These are phyloP conservation scores for Azolla pinnata DNA, from an alignment of 75 land plant species.

Conservation along the genomic window DNA sequence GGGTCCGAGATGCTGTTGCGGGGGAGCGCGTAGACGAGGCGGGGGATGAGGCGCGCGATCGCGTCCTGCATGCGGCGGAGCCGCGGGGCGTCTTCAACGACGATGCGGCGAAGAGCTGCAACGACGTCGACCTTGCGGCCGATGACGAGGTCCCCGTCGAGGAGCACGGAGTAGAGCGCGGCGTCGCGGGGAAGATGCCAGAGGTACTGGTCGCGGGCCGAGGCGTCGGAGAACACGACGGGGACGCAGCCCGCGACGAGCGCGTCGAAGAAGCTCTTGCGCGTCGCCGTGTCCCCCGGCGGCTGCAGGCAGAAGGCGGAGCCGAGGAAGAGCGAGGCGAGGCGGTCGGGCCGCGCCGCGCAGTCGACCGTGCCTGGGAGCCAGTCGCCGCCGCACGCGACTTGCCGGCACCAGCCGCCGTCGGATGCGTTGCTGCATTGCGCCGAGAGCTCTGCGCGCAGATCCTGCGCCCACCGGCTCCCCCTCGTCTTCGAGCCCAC, in stretches of 20 bases:
- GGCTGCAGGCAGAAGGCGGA: constrained; percentile 29
- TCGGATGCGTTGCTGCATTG: constrained; percentile 11
- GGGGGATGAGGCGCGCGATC: constrained; percentile 2
- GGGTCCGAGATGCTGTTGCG: no score
- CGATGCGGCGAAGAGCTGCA: constrained; percentile 2
- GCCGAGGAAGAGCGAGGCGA: constrained; percentile 11
- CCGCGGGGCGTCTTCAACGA: not conserved
- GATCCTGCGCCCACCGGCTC: not conserved
- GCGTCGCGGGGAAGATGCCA: constrained; percentile 22
- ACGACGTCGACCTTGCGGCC: constrained; percentile 12
- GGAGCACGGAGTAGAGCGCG: constrained; percentile 12
- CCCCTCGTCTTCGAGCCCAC: constrained; percentile 14
- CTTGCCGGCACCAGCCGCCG: constrained; percentile 9
- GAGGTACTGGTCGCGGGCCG: constrained; percentile 15
- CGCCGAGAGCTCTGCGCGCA: constrained; percentile 10
- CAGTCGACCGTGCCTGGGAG: constrained; percentile 11
- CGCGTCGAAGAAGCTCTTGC: constrained; percentile 22
- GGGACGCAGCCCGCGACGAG: constrained; percentile 27
- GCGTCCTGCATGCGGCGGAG: constrained; percentile 8
- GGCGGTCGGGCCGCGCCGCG: constrained; percentile 7
- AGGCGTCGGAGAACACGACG: constrained; percentile 12
- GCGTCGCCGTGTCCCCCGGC: constrained; percentile 20
- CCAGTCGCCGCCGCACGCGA: constrained; percentile 6
- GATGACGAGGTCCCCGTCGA: constrained; percentile 10
- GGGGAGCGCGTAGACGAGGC: not conserved